These are phyloP conservation scores for Monosporozyma solicola DNA, from an alignment of 805 yeast species.

Conservation along the genomic window DNA sequence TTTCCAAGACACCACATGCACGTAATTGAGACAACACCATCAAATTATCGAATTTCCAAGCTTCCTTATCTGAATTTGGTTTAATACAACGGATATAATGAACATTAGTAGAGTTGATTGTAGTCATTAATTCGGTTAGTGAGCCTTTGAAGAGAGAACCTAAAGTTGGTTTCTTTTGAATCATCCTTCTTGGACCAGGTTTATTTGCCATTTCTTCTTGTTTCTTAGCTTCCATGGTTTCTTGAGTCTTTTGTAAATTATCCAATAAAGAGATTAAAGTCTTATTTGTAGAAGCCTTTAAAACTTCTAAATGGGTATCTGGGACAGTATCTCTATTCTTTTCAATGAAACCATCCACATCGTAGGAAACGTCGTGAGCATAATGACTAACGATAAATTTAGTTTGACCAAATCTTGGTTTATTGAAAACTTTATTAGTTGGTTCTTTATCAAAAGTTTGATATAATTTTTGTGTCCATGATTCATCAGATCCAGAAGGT, in stretches of 20 bases:
- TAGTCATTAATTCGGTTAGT: conserved; percentile 82
- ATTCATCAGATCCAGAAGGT: conserved; percentile 87
- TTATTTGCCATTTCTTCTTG: conserved; percentile 35
- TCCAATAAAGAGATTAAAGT: conserved; percentile 57
- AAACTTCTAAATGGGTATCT: conserved; percentile 84
- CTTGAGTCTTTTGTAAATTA: conserved; percentile 46
- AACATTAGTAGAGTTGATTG: conserved; percentile 89
- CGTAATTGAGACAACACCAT: conserved; percentile 95
- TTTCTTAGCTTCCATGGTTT: conserved; percentile 27
- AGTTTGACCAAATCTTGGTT: conserved; percentile 89
- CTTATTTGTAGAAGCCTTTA: conserved; percentile 58
- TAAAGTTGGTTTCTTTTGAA: conserved; percentile 77
- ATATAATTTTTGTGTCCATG: conserved; percentile 87
- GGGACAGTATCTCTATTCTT: conserved; percentile 96
- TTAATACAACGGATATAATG: conserved; percentile 96
- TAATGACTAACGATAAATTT: conserved; percentile 88
- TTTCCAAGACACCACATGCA: conserved; percentile 98
- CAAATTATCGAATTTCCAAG: conserved; percentile 92
- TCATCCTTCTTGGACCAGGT: conserved; percentile 30
- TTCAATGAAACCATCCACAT: conserved; percentile 90
- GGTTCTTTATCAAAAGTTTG: conserved; percentile 76
- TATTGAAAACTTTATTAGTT: conserved; percentile 68
- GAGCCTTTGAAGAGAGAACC: conserved; percentile 94
- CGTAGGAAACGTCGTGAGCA: conserved; percentile 90
- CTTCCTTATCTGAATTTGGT: conserved; percentile 87